These are phyloP conservation scores for Emiliania huxleyi DNA, from an alignment of 78 protist genomes.

Conservation along the genomic window DNA sequence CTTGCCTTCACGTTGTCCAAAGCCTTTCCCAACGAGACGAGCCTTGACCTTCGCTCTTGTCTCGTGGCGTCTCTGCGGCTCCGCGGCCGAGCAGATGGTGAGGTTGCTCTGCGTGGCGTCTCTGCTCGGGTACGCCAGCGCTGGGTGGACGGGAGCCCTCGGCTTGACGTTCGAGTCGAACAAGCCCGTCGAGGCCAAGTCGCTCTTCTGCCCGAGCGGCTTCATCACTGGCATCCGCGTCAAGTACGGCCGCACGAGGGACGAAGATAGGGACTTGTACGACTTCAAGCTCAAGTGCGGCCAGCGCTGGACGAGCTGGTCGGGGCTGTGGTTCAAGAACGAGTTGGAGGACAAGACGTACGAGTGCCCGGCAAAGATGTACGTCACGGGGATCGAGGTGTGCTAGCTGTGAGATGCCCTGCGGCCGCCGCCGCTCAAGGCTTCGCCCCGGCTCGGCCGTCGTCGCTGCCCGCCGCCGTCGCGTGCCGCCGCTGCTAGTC, in stretches of 20 bases:
- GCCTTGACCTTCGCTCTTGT: too few relatives aligned
- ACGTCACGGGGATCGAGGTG: conserved; percentile 3
- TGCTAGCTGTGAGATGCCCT: too few relatives aligned
- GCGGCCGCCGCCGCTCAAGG: too few relatives aligned
- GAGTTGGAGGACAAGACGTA: conserved; percentile 20
- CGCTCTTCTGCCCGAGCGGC: not conserved
- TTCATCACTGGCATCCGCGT: not conserved
- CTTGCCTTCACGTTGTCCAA: too few relatives aligned
- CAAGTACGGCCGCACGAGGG: not conserved
- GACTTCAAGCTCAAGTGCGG: conserved; percentile 19
- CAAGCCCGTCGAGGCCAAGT: not conserved
- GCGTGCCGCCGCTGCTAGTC: too few relatives aligned
- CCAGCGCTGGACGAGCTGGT: not conserved
- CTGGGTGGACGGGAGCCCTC: not conserved
- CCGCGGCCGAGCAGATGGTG: too few relatives aligned
- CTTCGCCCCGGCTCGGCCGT: too few relatives aligned
- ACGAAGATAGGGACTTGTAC: conserved; percentile 12
- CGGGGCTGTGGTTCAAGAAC: conserved; percentile 4
- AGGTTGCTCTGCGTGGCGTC: too few relatives aligned
- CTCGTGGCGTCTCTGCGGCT: too few relatives aligned
- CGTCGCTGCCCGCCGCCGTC: too few relatives aligned
- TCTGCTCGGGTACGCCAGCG: too few relatives aligned
- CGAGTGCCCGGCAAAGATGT: conserved; percentile 5
- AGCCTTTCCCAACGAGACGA: too few relatives aligned
- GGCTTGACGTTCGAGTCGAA: not conserved